Base-by-base conservation (phyloP, 202 grass and related monocot species). In the Digitaria exilis region DNA sequence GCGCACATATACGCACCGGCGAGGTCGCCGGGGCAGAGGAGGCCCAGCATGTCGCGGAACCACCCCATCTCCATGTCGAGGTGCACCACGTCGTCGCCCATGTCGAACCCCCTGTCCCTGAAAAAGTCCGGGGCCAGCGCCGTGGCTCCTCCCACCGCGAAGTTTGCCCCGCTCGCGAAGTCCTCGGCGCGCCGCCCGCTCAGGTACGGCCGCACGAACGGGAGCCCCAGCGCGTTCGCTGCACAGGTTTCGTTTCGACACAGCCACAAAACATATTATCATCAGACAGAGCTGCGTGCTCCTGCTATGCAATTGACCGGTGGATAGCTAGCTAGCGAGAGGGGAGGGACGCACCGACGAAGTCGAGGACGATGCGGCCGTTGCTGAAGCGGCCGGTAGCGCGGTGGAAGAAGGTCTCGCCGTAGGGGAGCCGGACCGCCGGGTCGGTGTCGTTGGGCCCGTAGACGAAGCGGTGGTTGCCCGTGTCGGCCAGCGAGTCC, bases 401-500 rank as follows among this genome's bases (percentile, higher is more conserved):
- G 49, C 65, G 86, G 67, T 68, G 71, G 86, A 96, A 96, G 88
- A 80, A 96, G 18, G 90, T 89, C 14, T 84, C 65, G 28, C 91
- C 91, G 59, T 94, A 94, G 4, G 91, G 91, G 0, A 59, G 77
- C 10, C 60, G 39, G 83, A 79, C 75, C 65, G 82, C 85, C 12
- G 83, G 79, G 22, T 88, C 24, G 8, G 83, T 57, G 85, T 50
- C 45, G 32, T 90, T 79, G 25, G 41, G 7, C 37, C 37, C 50
- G 79, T 62, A 79, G 67, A 83, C 3, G 84, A 79, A 86, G 42
- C 68, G 69, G 58, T 42, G 65, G 66, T 96, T 96, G 41, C 93
- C 93, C 58, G 93, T 96, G 85, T 96, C 93, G 43, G 88, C 71
- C 26, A 96, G 77, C 51, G 90, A 96, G 86, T 96, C 93, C 21